Base-by-base conservation (phyloP, 768 basidiomycete species). In the Kwoniella pini region DNA sequence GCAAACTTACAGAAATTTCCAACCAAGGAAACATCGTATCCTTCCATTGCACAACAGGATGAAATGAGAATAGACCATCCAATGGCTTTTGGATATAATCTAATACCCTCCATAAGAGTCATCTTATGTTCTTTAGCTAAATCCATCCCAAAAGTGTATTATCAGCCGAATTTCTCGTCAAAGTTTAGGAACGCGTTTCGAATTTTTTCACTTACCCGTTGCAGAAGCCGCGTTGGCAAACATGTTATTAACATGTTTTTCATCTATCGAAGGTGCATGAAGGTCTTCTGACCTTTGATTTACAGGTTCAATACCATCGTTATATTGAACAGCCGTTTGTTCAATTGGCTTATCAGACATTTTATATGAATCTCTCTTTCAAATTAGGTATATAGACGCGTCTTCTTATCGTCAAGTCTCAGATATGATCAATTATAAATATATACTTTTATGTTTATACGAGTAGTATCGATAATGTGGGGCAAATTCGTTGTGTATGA, bases 61-160 rank as follows among this genome's bases (percentile, higher is more conserved):
- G 65, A 68, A 28, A 74, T 74, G 27, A 71, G 45, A 45, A 70
- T 55, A 15, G 65, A 76, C 79, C 79, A 81, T 22, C 64, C 67
- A 31, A 79, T 68, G 13, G 79, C 79, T 54, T 77, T 76, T 13
- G 75, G 78, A 62, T 81, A 80, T 3, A 71, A 56, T 15, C 63
- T 43, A 44, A 80, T 48, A 21, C 78, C 80, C 48, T 80, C 60
- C 19, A 54, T 4, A n/a, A 80, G 52, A 43, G 73, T 67, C 72
- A 80, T 77, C 10, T 65, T 57, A 55, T 78, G 73, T 57, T 81
- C 79, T 22, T 70, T 71, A n/a, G 63, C 70, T 70, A 13, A 33
- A 7, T 21, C 24, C 17, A 48, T 9, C 12, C 13, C 46, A 48
- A 6, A 36, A 36, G 33, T 48, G 13, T 4, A 21, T 48, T 21